These are phyloP conservation scores for Penicillium nucicola DNA, from an alignment of 495 filamentous ascomycete genomes.

Conservation along the genomic window DNA sequence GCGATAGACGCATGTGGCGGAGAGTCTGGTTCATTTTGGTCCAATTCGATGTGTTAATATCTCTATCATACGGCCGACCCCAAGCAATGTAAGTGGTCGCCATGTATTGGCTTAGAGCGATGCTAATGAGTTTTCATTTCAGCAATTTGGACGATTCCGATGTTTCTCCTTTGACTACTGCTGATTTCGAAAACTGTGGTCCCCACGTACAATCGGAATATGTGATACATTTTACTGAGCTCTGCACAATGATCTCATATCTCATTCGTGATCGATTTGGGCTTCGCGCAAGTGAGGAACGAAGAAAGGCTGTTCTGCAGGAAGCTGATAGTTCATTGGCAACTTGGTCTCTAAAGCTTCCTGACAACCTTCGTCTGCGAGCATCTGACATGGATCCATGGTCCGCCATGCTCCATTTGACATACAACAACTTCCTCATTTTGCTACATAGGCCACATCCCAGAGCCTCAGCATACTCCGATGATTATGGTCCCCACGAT, in stretches of 20 bases:
- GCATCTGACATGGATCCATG: conserved; percentile 46
- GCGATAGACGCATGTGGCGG: conserved; percentile 46
- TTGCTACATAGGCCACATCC: conserved; percentile 49
- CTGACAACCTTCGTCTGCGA: conserved; percentile 40
- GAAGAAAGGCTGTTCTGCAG: conserved; percentile 40
- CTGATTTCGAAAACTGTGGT: conserved; percentile 49
- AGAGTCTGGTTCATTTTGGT: conserved; percentile 47
- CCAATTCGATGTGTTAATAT: conserved; percentile 48
- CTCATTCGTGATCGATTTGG: conserved; percentile 44
- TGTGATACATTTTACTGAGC: conserved; percentile 44
- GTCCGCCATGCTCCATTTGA: conserved; percentile 48
- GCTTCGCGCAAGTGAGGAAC: conserved; percentile 36
- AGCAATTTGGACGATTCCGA: conserved; percentile 50
- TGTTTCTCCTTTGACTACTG: conserved; percentile 37
- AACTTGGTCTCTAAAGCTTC: conserved; percentile 44
- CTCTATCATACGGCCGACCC: conserved; percentile 48
- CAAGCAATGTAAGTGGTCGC: conserved; percentile 40
- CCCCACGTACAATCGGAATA: conserved; percentile 39
- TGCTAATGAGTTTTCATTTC: conserved; percentile 2
- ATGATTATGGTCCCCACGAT: conserved; percentile 44
- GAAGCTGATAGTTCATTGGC: conserved; percentile 46
- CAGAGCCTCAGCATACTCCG: conserved; percentile 41
- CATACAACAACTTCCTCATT: conserved; percentile 51
- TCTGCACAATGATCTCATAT: conserved; percentile 47
- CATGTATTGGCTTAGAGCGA: neutral